Base-by-base conservation (phyloP, 1,139 yeast genomes). In the Yamadazyma jaroonii region DNA sequence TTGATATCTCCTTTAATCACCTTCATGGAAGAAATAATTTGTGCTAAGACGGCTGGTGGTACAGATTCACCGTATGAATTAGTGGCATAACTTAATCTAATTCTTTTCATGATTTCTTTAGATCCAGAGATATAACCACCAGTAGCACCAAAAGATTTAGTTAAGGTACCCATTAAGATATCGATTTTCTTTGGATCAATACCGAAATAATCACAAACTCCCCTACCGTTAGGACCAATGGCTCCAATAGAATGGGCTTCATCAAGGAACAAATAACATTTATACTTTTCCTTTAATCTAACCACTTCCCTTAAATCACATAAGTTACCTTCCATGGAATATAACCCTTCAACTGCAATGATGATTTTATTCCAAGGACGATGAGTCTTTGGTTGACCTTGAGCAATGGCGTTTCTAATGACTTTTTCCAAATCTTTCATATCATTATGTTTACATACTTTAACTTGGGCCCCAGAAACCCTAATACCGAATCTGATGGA, bases 211-310 rank as follows among this genome's bases (percentile, higher is more conserved):
- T 94, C 97, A 65, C 97, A 90, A 27, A 92, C 84, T 56, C 99
- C 99, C 55, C 87, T 80, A 36, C 98, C 98, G 35, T 67, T 64
- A 29, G 95, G 94, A 23, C 99, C 99, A 63, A 92, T 75, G 8
- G 98, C 98, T 55, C 99, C 99, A 55, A 94, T 84, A 3, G 97
- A 90, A 61, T 92, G 99, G 13, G 98, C 98, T 62, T 92, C 99
- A 59, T 92, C 99, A 44, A 94, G 86, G 57, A 86, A 92, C 42
- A 92, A 67, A 57, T 87, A 87, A 56, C 92, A 85, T 57, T 89
- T 89, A 68, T 94, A 92, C 59, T 85, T 86, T 36, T 87, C 77
- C 53, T 86, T 84, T 48, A 92, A 68, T 50, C 77, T 84, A 29
- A 92, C 72, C 37, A 92, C 60, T 45, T 64, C 75, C 9, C 97